phyloP scores from a whole-genome alignment of 768 basidiomycete genomes.

The Russula vinacea region DNA sequence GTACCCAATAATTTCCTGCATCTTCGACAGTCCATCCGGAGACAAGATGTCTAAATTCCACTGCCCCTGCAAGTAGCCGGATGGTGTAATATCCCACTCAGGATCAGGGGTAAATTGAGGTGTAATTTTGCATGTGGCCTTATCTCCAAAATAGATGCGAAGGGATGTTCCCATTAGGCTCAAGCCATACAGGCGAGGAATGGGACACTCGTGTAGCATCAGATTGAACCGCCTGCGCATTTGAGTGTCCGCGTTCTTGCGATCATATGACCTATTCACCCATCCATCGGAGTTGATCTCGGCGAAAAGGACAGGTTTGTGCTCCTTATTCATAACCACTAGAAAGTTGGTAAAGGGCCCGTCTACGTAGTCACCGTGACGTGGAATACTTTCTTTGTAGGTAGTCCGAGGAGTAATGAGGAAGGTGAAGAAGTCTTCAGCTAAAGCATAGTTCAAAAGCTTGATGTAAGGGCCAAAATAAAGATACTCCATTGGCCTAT shows the following conservation, averaged over 20 bases:
- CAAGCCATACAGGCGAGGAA: constrained; percentile 14
- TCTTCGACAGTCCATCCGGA: constrained; percentile 2
- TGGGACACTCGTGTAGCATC: not conserved
- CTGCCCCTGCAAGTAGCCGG: constrained; percentile 3
- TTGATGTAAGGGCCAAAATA: constrained; percentile 12
- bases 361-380: not conserved
- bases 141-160: constrained; percentile 7
- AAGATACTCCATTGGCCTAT: not conserved
- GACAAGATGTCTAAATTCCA: constrained; percentile 10
- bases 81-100: not conserved
- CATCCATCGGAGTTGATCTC: not conserved
- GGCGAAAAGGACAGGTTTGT: not conserved
- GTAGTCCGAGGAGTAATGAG: not conserved
- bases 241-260: not conserved
- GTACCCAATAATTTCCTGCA: constrained; percentile 8
- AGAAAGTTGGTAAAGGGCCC: not conserved
- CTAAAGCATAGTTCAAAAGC: constrained; percentile 1
- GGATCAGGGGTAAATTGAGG: not conserved
- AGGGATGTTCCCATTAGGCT: constrained; percentile 9
- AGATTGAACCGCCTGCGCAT: constrained; percentile 1
- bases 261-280: not conserved
- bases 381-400: not conserved
- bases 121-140: not conserved
- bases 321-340: not conserved
- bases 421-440: constrained; percentile 4